Conservation (phyloP, 2,329 filamentous ascomycete species). For the Monosporascus sp. region DNA sequence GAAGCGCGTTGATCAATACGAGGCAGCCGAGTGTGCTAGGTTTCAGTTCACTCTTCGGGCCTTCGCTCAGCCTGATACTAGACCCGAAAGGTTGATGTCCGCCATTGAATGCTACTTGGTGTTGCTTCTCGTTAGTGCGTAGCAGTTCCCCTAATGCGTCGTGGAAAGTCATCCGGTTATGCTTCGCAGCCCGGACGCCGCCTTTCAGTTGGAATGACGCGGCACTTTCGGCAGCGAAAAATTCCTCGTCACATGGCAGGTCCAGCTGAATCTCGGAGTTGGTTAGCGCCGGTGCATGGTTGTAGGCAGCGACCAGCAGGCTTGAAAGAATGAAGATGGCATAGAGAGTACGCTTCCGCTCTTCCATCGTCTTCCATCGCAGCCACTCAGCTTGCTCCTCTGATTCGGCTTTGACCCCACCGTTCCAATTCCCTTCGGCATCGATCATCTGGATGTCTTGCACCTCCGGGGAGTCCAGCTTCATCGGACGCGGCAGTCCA, state of each 20-base stretch:
- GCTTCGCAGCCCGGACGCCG: conserved; percentile 62
- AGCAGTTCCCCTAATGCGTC: conserved; percentile 76
- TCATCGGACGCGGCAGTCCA: conserved; percentile 54
- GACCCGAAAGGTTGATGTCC: conserved; percentile 43
- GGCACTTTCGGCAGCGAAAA: conserved; percentile 80
- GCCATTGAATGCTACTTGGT: conserved; percentile 43
- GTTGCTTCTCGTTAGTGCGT: conserved; percentile 63
- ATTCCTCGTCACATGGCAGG: conserved; percentile 86
- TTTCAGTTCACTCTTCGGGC: conserved; percentile 58
- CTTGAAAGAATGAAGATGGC: conserved; percentile 89
- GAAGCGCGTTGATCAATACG: conserved; percentile 85
- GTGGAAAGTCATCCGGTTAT: conserved; percentile 73
- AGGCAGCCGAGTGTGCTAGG: conserved; percentile 91
- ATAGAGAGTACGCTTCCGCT: conserved; percentile 89
- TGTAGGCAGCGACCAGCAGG: conserved; percentile 85
- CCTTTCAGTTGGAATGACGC: conserved; percentile 75
- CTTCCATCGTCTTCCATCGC: conserved; percentile 81
- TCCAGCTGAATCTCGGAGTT: conserved; percentile 91
- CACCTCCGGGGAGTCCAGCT: conserved; percentile 38
- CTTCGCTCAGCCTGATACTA: conserved; percentile 40
- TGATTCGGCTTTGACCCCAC: conserved; percentile 36
- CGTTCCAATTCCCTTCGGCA: conserved; percentile 41
- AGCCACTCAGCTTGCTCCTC: conserved; percentile 75
- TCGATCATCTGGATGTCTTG: conserved; percentile 56
- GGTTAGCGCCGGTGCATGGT: conserved; percentile 82